Evolutionary conservation across 169 alveolate genomes (phyloP).

Genomic region (Cryptosporidium meleagridis): DNA sequence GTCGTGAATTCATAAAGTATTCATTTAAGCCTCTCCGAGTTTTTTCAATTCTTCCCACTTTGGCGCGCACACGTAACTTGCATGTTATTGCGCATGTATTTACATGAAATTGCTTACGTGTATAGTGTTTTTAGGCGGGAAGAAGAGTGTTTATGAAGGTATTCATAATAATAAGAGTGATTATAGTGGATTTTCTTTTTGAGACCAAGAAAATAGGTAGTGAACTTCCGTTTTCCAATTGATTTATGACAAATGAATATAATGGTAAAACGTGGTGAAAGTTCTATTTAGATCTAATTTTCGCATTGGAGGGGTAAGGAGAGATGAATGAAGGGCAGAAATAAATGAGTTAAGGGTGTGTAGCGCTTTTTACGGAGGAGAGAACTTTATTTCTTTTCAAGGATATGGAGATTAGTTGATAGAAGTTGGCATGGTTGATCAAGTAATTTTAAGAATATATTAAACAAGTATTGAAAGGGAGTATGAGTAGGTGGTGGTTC

Average conservation of each 20-base stretch:
- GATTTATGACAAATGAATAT: background rate
- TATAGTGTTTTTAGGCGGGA: background rate
- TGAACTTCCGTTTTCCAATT: constrained; percentile 1
- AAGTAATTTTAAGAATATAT: background rate
- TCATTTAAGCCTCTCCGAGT: background rate
- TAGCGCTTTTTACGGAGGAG: too few species aligned
- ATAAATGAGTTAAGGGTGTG: too few species aligned
- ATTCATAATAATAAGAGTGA: background rate
- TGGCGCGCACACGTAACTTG: background rate
- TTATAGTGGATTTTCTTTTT: background rate
- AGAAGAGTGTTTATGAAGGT: background rate
- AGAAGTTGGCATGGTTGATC: background rate
- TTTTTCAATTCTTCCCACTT: background rate
- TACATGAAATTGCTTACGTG: background rate
- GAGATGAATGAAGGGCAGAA: too few species aligned
- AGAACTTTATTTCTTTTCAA: too few species aligned
- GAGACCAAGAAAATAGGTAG: background rate
- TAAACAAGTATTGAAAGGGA: too few species aligned
- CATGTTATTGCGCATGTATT: background rate
- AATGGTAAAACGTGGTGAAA: constrained; percentile 2
- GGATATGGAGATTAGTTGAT: too few species aligned
- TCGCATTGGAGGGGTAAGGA: too few species aligned
- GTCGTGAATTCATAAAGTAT: background rate
- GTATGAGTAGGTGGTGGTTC: too few species aligned
- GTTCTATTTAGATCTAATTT: background rate